Conservation (phyloP, 2,329 filamentous ascomycete genomes). For the Torrubiella hemipterigena region DNA sequence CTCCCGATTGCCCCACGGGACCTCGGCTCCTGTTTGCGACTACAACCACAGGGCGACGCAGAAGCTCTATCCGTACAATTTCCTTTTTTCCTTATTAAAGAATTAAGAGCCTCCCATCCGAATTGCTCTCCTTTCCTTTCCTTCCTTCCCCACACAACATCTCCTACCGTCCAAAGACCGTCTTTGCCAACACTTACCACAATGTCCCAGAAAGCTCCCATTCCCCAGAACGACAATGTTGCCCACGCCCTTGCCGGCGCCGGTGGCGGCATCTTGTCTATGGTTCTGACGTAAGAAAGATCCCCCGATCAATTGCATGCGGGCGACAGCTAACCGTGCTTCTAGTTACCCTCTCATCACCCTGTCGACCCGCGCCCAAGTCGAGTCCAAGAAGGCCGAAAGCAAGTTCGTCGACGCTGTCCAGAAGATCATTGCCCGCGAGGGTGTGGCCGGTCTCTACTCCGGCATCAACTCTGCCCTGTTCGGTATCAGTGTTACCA, state of each 20-base stretch:
- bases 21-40: constrained; percentile 5
- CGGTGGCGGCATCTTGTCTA: constrained; percentile 87
- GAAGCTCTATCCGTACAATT: neutral
- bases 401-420: constrained; percentile 75
- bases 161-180: neutral
- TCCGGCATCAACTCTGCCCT: constrained; percentile 86
- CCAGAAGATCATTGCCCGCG: constrained; percentile 76
- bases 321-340: constrained; percentile 1
- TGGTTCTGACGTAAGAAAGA: constrained; percentile 72
- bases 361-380: constrained; percentile 91
- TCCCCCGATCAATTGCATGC: neutral
- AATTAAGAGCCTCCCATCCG: neutral
- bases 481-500: constrained; percentile 96
- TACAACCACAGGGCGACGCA: constrained; percentile 3
- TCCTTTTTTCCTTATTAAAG: constrained; percentile 1
- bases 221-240: constrained; percentile 90
- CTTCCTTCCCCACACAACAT: neutral
- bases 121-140: neutral
- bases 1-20: constrained; percentile 6
- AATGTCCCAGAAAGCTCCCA: constrained; percentile 43
- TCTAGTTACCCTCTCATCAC: constrained; percentile 88
- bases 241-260: constrained; percentile 88
- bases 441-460: constrained; percentile 82
- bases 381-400: constrained; percentile 88
- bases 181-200: constrained; percentile 4